phyloP scores from a whole-genome alignment of 1,284 basidiomycete species.

The Apiotrichum mycotoxinovorans region DNA sequence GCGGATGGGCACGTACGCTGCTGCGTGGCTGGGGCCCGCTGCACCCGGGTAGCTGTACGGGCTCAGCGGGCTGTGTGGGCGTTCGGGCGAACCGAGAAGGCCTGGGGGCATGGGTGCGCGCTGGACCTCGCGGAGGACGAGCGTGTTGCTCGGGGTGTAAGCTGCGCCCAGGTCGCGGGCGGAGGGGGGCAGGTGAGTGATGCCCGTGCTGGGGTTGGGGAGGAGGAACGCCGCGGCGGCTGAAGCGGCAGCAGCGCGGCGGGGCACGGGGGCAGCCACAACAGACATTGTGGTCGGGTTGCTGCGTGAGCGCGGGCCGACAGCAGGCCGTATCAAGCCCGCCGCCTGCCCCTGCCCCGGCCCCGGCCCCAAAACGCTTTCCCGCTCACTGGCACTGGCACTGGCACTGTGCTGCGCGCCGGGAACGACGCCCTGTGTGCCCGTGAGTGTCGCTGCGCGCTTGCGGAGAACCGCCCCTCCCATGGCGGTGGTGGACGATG shows the following conservation, averaged over 20 bases:
- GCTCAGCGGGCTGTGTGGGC: not conserved
- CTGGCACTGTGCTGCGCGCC: no score
- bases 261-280: slow-evolving; percentile 1
- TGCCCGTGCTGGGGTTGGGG: not conserved
- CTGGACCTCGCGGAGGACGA: not conserved
- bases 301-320: not conserved
- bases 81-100: not conserved
- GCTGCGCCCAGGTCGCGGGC: not conserved
- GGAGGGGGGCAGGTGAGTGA: not conserved
- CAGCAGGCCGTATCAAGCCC: not conserved
- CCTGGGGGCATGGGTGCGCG: not conserved
- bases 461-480: not conserved
- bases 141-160: slow-evolving; percentile 3
- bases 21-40: not conserved
- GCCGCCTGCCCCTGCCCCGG: not conserved
- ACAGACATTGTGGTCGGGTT: not conserved
- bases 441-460: not conserved
- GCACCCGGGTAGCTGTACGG: not conserved
- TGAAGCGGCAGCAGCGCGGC: not conserved
- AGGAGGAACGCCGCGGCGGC: not conserved
- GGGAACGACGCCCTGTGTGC: not conserved
- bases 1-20: not conserved
- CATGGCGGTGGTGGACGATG: not conserved
- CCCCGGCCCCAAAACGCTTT: not conserved
- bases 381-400: no score